Conservation (phyloP, 495 filamentous ascomycete species). For the Bacidia rubella region DNA sequence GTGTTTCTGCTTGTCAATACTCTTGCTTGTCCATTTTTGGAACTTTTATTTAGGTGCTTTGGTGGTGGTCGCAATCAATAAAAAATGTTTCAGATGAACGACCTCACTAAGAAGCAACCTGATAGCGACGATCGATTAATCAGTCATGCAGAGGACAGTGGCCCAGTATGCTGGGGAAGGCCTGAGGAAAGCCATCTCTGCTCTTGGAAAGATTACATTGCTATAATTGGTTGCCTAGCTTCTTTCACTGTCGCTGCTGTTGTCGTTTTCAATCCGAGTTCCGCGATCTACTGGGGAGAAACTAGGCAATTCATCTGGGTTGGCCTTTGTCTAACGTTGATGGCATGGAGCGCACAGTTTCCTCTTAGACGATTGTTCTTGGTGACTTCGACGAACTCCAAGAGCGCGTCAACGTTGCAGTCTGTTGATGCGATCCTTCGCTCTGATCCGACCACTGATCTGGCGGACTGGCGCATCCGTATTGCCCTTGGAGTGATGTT, state of each 20-base stretch:
- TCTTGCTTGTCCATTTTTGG: no score
- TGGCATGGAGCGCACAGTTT: neutral
- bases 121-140: no score
- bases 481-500: neutral
- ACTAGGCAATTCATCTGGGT: constrained; percentile 3
- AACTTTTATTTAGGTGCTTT: no score
- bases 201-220: neutral
- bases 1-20: no score
- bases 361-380: neutral
- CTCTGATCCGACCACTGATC: neutral
- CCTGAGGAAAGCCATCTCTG: neutral
- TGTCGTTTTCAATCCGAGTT: neutral
- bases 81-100: no score
- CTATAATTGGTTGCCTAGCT: neutral
- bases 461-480: neutral
- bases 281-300: neutral
- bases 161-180: neutral
- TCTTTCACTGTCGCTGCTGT: neutral
- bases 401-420: neutral
- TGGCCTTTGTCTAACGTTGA: neutral
- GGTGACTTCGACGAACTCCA: neutral
- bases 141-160: no score
- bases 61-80: no score
- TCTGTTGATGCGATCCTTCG: neutral
- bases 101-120: no score